These are phyloP conservation scores for Entomortierella chlamydospora DNA, from an alignment of 192 early-diverging fungal species.

Conservation along the genomic window DNA sequence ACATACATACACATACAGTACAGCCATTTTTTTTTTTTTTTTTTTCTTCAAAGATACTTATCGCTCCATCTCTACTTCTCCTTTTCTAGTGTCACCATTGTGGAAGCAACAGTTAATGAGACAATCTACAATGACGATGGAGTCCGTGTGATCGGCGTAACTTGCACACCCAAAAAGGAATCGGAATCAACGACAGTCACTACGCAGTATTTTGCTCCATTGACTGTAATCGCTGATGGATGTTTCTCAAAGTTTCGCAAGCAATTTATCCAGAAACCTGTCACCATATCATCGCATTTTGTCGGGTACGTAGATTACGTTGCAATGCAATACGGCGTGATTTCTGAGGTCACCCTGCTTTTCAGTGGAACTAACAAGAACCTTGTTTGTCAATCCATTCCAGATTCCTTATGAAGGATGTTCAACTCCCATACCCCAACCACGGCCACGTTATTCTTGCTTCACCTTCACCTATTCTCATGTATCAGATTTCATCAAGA, in stretches of 20 bases:
- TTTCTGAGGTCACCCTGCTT: no score
- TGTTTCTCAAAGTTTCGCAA: slow-evolving; percentile 95
- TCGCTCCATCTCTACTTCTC: no score
- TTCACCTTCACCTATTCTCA: slow-evolving; percentile 84
- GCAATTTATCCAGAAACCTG: slow-evolving; percentile 66
- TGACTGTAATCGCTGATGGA: slow-evolving; percentile 94
- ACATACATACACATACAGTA: neutral
- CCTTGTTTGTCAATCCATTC: neutral
- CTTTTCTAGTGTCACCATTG: slow-evolving; percentile 74
- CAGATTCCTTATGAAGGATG: slow-evolving; percentile 77
- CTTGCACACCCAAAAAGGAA: slow-evolving; percentile 57
- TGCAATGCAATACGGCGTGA: neutral
- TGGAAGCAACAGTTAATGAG: slow-evolving; percentile 82
- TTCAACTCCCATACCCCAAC: slow-evolving; percentile 80
- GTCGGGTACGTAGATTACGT: slow-evolving; percentile 67
- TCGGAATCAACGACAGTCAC: slow-evolving; percentile 1
- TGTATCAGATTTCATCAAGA: slow-evolving; percentile 90
- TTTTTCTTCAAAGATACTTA: no score
- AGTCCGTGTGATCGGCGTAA: slow-evolving; percentile 68
- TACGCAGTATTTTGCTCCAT: slow-evolving; percentile 68
- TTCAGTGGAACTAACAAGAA: no score
- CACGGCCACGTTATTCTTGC: slow-evolving; percentile 95
- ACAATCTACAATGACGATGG: slow-evolving; percentile 66
- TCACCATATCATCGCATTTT: slow-evolving; percentile 72
- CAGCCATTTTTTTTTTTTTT: neutral